Evolutionary conservation across 2,329 filamentous ascomycete species (phyloP).

Genomic region (Leptodontidium sp.): DNA sequence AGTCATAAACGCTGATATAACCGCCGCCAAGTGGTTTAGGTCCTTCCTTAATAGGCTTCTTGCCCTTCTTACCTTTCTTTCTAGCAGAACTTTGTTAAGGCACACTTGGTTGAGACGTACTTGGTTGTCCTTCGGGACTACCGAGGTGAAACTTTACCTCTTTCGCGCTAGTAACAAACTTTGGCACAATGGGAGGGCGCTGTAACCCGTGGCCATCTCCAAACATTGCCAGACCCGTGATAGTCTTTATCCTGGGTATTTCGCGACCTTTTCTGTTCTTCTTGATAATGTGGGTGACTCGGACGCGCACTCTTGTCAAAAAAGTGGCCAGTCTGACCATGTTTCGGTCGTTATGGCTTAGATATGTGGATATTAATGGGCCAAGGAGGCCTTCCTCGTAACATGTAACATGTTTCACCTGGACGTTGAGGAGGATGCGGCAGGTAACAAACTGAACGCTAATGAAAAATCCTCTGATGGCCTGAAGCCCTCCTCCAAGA

Average conservation of each 20-base stretch:
- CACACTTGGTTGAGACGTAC: too few species aligned
- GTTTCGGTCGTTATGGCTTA: slow-evolving; percentile 11
- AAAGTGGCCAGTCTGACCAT: slow-evolving; percentile 7
- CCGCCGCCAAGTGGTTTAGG: slow-evolving; percentile 42
- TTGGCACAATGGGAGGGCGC: slow-evolving; percentile 16
- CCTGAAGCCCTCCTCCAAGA: slow-evolving; percentile 21
- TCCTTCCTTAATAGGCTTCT: slow-evolving; percentile 40
- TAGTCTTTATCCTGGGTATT: slow-evolving; percentile 23
- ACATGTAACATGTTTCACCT: slow-evolving; percentile 18
- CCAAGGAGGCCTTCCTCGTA: slow-evolving; percentile 16
- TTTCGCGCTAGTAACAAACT: slow-evolving; percentile 21
- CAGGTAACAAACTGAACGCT: slow-evolving; percentile 19
- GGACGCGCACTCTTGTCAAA: slow-evolving; percentile 15
- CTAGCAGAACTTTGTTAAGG: too few species aligned
- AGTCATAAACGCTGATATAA: slow-evolving; percentile 62
- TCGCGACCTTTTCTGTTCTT: slow-evolving; percentile 20
- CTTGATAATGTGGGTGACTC: slow-evolving; percentile 9
- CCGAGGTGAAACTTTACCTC: slow-evolving; percentile 20
- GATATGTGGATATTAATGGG: slow-evolving; percentile 8
- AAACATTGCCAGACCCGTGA: slow-evolving; percentile 15
- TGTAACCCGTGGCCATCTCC: slow-evolving; percentile 16
- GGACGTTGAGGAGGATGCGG: slow-evolving; percentile 18
- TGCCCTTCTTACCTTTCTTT: too few species aligned
- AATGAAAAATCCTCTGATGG: slow-evolving; percentile 22
- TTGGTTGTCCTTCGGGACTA: too few species aligned